These are phyloP conservation scores for Lodderomyces parapsilosis DNA, from an alignment of 1,139 yeast genomes.

Conservation along the genomic window DNA sequence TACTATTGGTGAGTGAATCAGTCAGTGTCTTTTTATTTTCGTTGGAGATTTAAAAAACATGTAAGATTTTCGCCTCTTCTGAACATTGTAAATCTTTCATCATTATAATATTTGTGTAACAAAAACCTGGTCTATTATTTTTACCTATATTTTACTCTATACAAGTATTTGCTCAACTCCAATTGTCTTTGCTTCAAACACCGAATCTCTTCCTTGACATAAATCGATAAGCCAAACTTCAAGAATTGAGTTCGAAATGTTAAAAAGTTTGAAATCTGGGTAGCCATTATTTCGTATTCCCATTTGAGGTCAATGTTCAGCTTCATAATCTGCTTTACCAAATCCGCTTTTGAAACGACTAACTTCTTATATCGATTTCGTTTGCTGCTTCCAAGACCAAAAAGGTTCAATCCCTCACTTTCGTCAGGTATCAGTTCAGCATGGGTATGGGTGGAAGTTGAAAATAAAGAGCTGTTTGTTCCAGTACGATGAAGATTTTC, in stretches of 20 bases:
- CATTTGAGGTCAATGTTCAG: slow-evolving; percentile 39
- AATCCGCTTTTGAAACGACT: slow-evolving; percentile 30
- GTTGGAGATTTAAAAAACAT: background rate
- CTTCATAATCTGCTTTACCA: slow-evolving; percentile 31
- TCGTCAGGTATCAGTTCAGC: slow-evolving; percentile 2
- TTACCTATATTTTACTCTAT: slow-evolving; percentile 1
- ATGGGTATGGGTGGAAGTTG: slow-evolving; percentile 3
- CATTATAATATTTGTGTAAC: background rate
- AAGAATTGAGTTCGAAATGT: slow-evolving; percentile 47
- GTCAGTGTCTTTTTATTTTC: background rate
- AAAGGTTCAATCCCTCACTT: slow-evolving; percentile 30
- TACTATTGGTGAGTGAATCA: too few relatives aligned
- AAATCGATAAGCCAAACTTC: slow-evolving; percentile 33
- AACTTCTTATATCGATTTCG: slow-evolving; percentile 34
- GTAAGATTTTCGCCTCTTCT: background rate
- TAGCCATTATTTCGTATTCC: slow-evolving; percentile 60
- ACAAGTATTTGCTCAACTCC: slow-evolving; percentile 11
- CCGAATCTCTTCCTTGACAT: slow-evolving; percentile 19
- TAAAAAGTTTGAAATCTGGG: slow-evolving; percentile 59
- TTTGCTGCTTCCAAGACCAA: slow-evolving; percentile 32
- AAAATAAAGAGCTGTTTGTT: background rate
- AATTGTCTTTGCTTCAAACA: slow-evolving; percentile 11
- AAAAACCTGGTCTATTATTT: background rate
- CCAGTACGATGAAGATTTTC: background rate
- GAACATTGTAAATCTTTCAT: background rate